A percentile compares a stretch with the other conserved stretches of the same genome.
phyloP scores from a whole-genome alignment of 208 protist genomes.

The Trypanosoma grayi region DNA sequence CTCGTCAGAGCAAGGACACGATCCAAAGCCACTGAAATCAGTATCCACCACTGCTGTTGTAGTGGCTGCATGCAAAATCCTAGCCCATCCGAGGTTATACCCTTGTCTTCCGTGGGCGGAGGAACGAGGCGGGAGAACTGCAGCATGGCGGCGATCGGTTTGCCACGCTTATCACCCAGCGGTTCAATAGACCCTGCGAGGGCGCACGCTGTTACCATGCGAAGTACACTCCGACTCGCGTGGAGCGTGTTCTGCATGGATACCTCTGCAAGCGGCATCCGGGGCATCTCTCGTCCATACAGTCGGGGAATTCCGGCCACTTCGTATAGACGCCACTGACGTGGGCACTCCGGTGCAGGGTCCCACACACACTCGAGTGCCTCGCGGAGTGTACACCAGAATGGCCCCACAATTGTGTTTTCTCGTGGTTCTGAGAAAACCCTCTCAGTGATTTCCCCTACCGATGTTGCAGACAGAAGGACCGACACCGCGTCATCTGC shows the following conservation, averaged over 20 bases:
- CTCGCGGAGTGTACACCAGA: constrained; percentile 45
- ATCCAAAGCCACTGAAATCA: constrained; percentile 72
- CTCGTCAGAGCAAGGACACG: constrained; percentile 44
- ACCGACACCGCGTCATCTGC: constrained; percentile 44
- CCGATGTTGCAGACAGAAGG: constrained; percentile 27
- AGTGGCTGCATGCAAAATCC: constrained; percentile 85
- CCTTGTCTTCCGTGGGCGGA: not conserved
- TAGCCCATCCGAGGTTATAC: constrained; percentile 64
- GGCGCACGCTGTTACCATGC: constrained; percentile 54
- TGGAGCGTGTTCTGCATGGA: constrained; percentile 62
- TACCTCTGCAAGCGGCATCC: constrained; percentile 38
- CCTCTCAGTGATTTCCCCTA: constrained; percentile 16
- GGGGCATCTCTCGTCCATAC: constrained; percentile 10
- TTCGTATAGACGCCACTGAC: constrained; percentile 27
- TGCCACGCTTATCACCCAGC: constrained; percentile 25
- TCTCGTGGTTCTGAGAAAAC: constrained; percentile 24
- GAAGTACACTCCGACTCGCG: constrained; percentile 51
- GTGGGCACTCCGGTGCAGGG: constrained; percentile 6
- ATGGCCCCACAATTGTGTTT: constrained; percentile 4
- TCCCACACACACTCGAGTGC: constrained; percentile 48
- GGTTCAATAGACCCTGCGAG: constrained; percentile 56
- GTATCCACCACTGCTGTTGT: constrained; percentile 84
- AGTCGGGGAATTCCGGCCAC: constrained; percentile 40
- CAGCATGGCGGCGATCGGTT: constrained; percentile 47
- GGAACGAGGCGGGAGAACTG: constrained; percentile 57